Evolutionary conservation across 805 yeast species (phyloP), one percentile per base, ranked within the genome.

Genomic region (Candida nitratophila): DNA sequence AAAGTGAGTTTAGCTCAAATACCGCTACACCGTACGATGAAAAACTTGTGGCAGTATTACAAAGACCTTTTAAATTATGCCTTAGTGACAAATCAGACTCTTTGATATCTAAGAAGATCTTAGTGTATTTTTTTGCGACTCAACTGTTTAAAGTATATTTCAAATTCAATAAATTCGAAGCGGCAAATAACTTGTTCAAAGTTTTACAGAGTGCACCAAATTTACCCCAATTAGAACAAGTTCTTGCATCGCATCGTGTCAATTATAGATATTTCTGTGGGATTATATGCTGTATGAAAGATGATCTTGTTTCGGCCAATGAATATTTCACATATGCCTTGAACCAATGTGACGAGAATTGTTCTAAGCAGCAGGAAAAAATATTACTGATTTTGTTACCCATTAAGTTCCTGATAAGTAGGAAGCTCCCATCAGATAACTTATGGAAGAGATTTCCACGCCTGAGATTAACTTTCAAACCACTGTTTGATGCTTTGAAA

Each of bases 81-180:
- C 67, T 89, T 37, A 86, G 85, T 49, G 96, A 89, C 61, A 73
- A 90, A 46, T 79, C 79, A 47, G 74, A 77, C n/a, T 74, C 74
- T 24, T 40, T 60, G 19, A 41, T 39, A 0, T 76, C 83, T 47
- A 83, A 85, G 56, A 72, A 81, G 53, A 61, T 64, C 49, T 85
- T 82, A 41, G 80, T 84, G 17, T 86, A 82, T 61, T 81, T 76
- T 61, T 83, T 87, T 58, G 75, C 85, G 17, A 81, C 82, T 34
- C 73, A 80, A 43, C 73, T 88, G 46, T 79, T 87, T 60, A 77
- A 77, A 52, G 70, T 84, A 21, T 88, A 86, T 62, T 79, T 81
- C 66, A 70, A 70, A 52, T 65, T 87, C 50, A 71, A 74, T 38
- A 85, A 84, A 54, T 68, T 75, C 34, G 88, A 87, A 52, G 71